Evolutionary conservation across 2,329 filamentous ascomycete species (phyloP).

Genomic region (Pleomassaria siparia): DNA sequence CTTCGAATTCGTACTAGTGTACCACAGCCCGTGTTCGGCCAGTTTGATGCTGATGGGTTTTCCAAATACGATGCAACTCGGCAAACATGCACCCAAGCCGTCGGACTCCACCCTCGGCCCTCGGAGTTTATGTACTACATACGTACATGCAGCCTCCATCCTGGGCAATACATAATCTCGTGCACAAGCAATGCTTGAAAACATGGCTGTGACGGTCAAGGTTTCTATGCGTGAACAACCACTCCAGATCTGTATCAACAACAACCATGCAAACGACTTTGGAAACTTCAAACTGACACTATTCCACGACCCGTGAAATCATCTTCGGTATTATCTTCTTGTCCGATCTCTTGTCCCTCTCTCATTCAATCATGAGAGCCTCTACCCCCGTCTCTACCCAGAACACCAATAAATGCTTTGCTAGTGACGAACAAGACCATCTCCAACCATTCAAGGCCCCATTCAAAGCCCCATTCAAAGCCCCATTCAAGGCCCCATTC

Average conservation of each 20-base stretch:
- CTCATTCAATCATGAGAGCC: neutral
- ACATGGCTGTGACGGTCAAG: neutral
- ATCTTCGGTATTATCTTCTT: neutral
- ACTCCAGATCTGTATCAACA: neutral
- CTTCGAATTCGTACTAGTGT: no score
- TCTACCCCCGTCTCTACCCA: conserved; percentile 2
- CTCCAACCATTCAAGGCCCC: neutral
- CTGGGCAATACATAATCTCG: neutral
- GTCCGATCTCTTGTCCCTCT: neutral
- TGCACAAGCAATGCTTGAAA: no score
- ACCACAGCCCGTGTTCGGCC: neutral
- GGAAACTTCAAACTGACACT: conserved; percentile 1
- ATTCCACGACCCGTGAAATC: neutral
- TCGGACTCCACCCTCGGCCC: neutral
- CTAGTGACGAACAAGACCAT: conserved; percentile 8
- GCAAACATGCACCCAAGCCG: neutral
- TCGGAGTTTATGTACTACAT: neutral
- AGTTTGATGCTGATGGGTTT: neutral
- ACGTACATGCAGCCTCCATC: neutral
- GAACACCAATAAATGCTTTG: conserved; percentile 14
- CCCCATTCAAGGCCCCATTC: no score
- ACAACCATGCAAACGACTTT: neutral
- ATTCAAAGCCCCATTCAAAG: no score
- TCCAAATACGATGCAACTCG: neutral
- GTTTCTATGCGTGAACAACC: neutral